Conservation (phyloP, 352 stramenopile genomes). For the Phytophthora pisi region DNA sequence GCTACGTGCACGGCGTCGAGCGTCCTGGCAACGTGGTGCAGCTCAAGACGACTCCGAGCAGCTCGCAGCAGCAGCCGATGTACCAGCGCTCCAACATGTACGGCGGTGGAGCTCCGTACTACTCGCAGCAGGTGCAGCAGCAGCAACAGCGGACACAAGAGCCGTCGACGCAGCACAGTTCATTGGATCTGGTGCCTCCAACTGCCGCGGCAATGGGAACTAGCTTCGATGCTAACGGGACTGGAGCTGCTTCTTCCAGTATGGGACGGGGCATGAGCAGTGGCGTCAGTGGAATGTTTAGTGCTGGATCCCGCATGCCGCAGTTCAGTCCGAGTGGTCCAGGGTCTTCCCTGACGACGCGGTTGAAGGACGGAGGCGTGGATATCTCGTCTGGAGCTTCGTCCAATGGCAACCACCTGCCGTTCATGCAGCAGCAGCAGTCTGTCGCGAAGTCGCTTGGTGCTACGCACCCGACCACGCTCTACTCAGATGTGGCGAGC, state of each 20-base stretch:
- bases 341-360: conserved; percentile 32
- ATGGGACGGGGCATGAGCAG: conserved; percentile 35
- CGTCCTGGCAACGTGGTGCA: conserved; percentile 48
- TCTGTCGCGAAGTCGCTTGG: conserved; percentile 30
- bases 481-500: conserved; percentile 40
- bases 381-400: conserved; percentile 33
- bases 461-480: conserved; percentile 27
- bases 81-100: conserved; percentile 44
- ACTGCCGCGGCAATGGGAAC: conserved; percentile 20
- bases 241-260: conserved; percentile 23
- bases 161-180: conserved; percentile 28
- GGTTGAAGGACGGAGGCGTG: conserved; percentile 38
- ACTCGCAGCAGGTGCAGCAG: conserved; percentile 24
- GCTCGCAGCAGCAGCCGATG: conserved; percentile 45
- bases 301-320: conserved; percentile 34
- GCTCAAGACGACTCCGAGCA: conserved; percentile 43
- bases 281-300: conserved; percentile 34
- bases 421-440: conserved; percentile 42
- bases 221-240: conserved; percentile 34
- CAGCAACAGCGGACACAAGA: conserved; percentile 35
- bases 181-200: conserved; percentile 35
- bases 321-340: conserved; percentile 33
- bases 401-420: conserved; percentile 30
- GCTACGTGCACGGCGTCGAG: conserved; percentile 39
- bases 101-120: conserved; percentile 28